A percentile compares a stretch with the other conserved stretches of the same genome.
phyloP scores from a whole-genome alignment of 768 basidiomycete species.

The Russula foetens region DNA sequence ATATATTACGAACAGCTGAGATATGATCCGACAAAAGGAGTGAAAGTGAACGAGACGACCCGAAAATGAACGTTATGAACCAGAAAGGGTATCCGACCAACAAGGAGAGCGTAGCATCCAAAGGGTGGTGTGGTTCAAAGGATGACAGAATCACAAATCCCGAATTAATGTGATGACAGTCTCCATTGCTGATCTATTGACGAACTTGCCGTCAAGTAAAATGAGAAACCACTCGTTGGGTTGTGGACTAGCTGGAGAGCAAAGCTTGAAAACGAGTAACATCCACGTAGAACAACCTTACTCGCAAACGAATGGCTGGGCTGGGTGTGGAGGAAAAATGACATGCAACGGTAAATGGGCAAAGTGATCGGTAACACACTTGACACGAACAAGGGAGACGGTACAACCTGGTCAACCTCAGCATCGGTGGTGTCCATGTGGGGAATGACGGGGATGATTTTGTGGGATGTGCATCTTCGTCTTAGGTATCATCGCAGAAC shows the following conservation, averaged over 20 bases:
- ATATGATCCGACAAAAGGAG: no score
- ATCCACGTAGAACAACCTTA: constrained; percentile 17
- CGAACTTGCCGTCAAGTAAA: no score
- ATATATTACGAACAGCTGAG: no score
- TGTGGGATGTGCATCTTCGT: constrained; percentile 25
- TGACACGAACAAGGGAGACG: neutral
- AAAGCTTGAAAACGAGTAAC: neutral
- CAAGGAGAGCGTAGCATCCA: no score
- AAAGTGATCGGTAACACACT: neutral
- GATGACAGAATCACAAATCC: no score
- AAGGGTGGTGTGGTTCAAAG: no score
- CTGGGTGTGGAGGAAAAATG: constrained; percentile 28
- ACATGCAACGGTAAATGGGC: constrained; percentile 31
- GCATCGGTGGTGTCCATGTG: constrained; percentile 23
- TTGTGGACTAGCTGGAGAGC: neutral
- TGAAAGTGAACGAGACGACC: no score
- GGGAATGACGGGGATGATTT: neutral
- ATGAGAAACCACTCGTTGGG: neutral
- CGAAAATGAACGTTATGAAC: no score
- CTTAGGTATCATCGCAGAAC: constrained; percentile 37
- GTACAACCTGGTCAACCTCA: constrained; percentile 21
- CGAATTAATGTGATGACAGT: no score
- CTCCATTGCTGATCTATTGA: no score
- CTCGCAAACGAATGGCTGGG: constrained; percentile 27
- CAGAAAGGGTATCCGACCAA: no score